Evolutionary conservation across 2,329 filamentous ascomycete species (phyloP), one percentile per base, ranked within the genome.

Genomic region (Thielaviopsis musarum): DNA sequence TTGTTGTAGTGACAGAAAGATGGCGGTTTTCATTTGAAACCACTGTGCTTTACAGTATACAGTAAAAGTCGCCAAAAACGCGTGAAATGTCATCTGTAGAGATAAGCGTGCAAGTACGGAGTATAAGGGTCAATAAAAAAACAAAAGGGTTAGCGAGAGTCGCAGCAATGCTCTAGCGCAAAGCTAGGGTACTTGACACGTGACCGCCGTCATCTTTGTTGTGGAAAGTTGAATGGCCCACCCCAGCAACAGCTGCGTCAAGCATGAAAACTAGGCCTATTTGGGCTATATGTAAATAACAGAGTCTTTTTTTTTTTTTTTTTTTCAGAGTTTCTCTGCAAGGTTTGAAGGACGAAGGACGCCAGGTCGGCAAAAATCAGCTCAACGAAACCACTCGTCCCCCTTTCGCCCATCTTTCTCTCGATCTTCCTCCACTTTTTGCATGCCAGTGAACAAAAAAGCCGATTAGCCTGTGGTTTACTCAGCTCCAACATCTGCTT

Each of bases 271-370:
- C 64, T 63, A 66, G 59, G 55, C 64, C 64, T 45, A 22, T 63
- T 66, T 64, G 45, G 65, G 64, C 56, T 63, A 62, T 65, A 65
- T 67, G 66, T 67, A 63, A 63, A 63, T 62, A 63, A 54, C 21
- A 54, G 41, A 22, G 45, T 6, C 45, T 49, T 49, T n/a, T 45
- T 45, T 45, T 45, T 45, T n/a, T 45, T 45, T 45, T 17, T n/a
- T 3, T 41, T 22, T 15, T 38, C 55, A 56, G 58, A 60, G 58
- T 56, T 58, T 55, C 54, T 26, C 17, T 54, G 57, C n/a, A 56
- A 22, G 54, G 45, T 21, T 49, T 21, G 45, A 49, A 49, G 45
- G 30, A 34, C 30, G 30, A 34, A 34, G 30, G 45, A 49, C 45
- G 45, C 45, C n/a, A 49, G 45, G 45, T n/a, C n/a, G 4, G 9